phyloP scores from a whole-genome alignment of 1,284 basidiomycete genomes.

The Ceratobasidium sp. region DNA sequence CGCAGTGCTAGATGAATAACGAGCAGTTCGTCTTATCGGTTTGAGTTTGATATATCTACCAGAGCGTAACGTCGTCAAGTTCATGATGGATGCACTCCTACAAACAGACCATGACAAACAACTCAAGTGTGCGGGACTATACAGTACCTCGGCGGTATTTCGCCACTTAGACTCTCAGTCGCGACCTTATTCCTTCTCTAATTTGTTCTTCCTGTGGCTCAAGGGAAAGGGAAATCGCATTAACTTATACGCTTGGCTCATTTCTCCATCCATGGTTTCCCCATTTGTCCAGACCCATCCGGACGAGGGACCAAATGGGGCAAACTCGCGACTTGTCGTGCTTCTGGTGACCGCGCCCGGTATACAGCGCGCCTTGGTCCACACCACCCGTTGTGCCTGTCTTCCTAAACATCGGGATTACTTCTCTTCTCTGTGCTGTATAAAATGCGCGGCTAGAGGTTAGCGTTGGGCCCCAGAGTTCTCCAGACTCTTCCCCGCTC shows the following conservation, averaged over 20 bases:
- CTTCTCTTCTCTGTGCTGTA: background rate
- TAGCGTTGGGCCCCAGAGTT: constrained; percentile 24
- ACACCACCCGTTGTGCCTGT: background rate
- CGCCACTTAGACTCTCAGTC: background rate
- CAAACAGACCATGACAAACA: background rate
- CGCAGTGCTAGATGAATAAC: background rate
- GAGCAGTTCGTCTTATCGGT: background rate
- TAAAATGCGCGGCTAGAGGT: constrained; percentile 13
- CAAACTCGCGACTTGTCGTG: background rate
- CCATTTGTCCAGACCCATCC: constrained; percentile 17
- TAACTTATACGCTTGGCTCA: background rate
- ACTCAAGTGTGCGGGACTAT: background rate
- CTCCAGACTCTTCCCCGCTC: constrained; percentile 37
- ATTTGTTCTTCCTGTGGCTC: constrained; percentile 2
- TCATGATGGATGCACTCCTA: background rate
- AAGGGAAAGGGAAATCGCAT: background rate
- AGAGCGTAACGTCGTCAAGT: background rate
- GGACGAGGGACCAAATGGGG: constrained; percentile 20
- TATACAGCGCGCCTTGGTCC: background rate
- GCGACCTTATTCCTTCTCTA: background rate
- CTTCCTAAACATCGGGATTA: background rate
- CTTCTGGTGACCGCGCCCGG: constrained; percentile 31
- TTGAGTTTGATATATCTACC: background rate
- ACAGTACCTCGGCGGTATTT: constrained; percentile 13
- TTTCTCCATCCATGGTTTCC: constrained; percentile 11